Percentiles rank a stretch among this genome's conserved stretches.
Evolutionary conservation across 208 protist genomes (phyloP).

Genomic region (Acanthamoeba royreba): DNA sequence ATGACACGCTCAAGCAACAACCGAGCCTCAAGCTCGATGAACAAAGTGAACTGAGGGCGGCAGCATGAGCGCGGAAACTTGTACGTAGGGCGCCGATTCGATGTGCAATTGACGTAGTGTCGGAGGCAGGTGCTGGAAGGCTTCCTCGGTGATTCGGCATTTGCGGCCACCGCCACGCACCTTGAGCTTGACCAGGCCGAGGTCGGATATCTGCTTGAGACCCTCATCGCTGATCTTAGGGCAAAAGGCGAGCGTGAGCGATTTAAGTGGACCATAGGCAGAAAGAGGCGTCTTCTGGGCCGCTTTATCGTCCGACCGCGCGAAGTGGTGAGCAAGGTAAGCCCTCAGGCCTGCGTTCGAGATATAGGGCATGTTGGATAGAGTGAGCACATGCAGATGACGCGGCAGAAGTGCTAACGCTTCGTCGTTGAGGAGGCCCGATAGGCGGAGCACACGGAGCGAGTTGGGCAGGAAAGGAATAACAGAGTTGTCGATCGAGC

Average conservation of each 20-base stretch:
- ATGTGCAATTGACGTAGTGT: not conserved
- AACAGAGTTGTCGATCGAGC: not conserved
- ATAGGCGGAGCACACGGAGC: not conserved
- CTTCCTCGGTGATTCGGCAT: not conserved
- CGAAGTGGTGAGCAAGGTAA: not conserved
- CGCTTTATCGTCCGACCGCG: not conserved
- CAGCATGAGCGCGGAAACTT: not conserved
- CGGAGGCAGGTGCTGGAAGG: not conserved
- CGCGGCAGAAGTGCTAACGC: not conserved
- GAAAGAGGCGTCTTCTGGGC: too few species aligned
- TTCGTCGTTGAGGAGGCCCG: not conserved
- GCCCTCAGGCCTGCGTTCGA: not conserved
- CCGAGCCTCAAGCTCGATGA: not conserved
- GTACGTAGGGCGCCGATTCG: not conserved
- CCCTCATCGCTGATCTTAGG: not conserved
- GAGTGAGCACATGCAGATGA: not conserved
- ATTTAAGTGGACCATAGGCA: not conserved
- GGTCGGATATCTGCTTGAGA: not conserved
- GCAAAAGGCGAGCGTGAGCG: conserved; percentile 17
- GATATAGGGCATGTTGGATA: not conserved
- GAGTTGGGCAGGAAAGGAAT: not conserved
- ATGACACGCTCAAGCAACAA: too few species aligned
- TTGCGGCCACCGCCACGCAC: not conserved
- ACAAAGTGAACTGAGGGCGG: not conserved
- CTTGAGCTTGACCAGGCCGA: not conserved